Evolutionary conservation across 306 rosid genomes (phyloP).

Genomic region (Corylus heterophylla): DNA sequence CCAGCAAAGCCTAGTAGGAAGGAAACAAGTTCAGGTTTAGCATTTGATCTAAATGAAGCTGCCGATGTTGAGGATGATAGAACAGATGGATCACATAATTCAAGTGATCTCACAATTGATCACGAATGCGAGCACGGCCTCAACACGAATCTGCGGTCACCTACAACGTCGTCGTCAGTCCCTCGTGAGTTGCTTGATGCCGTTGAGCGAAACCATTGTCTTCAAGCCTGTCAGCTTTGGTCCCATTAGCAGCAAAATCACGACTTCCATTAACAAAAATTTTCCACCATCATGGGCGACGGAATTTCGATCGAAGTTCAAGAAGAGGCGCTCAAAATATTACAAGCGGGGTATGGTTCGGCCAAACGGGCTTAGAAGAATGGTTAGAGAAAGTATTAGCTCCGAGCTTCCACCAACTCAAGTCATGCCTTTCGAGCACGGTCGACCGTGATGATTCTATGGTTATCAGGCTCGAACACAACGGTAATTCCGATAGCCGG

Average conservation of each 20-base stretch:
- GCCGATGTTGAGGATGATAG: conserved; percentile 65
- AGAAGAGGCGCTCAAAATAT: conserved; percentile 76
- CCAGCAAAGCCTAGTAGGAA: conserved; percentile 58
- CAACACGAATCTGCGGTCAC: conserved; percentile 28
- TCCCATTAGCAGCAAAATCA: conserved; percentile 49
- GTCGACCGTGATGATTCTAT: conserved; percentile 37
- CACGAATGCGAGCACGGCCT: conserved; percentile 61
- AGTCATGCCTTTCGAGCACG: conserved; percentile 31
- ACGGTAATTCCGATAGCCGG: conserved; percentile 44
- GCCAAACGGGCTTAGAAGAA: conserved; percentile 65
- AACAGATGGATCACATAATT: conserved; percentile 81
- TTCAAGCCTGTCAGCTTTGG: conserved; percentile 74
- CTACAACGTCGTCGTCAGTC: conserved; percentile 22
- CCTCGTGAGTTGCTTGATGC: conserved; percentile 61
- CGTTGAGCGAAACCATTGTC: conserved; percentile 69
- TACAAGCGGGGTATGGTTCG: conserved; percentile 76
- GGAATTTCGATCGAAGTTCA: conserved; percentile 63
- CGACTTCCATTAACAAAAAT: conserved; percentile 42
- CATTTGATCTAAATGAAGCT: conserved; percentile 85
- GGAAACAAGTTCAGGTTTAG: conserved; percentile 45
- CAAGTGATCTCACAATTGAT: conserved; percentile 84
- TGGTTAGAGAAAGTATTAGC: conserved; percentile 74
- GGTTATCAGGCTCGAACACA: conserved; percentile 69
- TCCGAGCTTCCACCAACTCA: conserved; percentile 74
- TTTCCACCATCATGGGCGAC: conserved; percentile 57